phyloP scores from a whole-genome alignment of 352 stramenopile species.

The Phytophthora pini region DNA sequence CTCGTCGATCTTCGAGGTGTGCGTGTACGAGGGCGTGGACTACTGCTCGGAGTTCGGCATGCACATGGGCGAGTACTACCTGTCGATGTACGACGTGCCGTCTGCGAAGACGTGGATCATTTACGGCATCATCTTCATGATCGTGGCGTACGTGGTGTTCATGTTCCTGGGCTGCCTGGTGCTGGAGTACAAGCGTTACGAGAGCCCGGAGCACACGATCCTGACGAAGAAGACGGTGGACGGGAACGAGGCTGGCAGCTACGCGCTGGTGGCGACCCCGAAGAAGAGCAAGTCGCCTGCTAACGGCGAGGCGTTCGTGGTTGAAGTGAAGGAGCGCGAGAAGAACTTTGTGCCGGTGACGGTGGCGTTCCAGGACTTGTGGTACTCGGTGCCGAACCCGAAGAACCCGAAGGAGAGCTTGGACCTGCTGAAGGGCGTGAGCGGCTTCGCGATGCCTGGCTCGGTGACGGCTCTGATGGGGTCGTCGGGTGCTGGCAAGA shows the following conservation, averaged over 20 bases:
- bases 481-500: slow-evolving; percentile 75
- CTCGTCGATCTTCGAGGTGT: slow-evolving; percentile 36
- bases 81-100: slow-evolving; percentile 40
- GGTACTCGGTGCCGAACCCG: slow-evolving; percentile 54
- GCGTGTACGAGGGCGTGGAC: slow-evolving; percentile 44
- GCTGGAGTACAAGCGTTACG: slow-evolving; percentile 27
- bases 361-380: slow-evolving; percentile 52
- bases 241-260: slow-evolving; percentile 19
- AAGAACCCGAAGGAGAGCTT: slow-evolving; percentile 49
- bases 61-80: slow-evolving; percentile 52
- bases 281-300: slow-evolving; percentile 23
- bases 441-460: slow-evolving; percentile 49
- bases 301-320: slow-evolving; percentile 16
- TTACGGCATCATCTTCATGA: slow-evolving; percentile 47
- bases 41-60: slow-evolving; percentile 43
- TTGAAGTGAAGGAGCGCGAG: slow-evolving; percentile 33
- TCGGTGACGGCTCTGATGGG: slow-evolving; percentile 91
- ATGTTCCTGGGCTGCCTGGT: slow-evolving; percentile 49
- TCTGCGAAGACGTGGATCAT: slow-evolving; percentile 40
- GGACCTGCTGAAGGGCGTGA: slow-evolving; percentile 67
- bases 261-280: slow-evolving; percentile 25
- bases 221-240: slow-evolving; percentile 28
- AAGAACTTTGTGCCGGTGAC: slow-evolving; percentile 49
- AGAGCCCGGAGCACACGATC: slow-evolving; percentile 31
- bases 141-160: slow-evolving; percentile 43